Conservation (phyloP, 768 basidiomycete species). For the Pulveroboletus sp. region DNA sequence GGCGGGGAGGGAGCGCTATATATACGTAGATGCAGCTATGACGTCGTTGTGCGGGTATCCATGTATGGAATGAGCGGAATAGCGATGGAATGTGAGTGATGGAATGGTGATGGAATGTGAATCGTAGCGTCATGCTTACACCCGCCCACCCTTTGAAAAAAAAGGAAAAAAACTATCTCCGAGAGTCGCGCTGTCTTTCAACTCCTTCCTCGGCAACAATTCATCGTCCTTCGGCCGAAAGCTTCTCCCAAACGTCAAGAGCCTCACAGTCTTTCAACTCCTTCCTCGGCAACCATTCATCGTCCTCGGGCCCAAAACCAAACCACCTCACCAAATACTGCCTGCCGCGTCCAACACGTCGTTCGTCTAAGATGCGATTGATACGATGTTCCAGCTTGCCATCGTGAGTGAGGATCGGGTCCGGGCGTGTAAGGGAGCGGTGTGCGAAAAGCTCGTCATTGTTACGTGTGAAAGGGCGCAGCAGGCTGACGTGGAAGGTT, state of each 20-base stretch:
- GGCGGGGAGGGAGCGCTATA: no score
- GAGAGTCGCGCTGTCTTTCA: no score
- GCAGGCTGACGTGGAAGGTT: slow-evolving; percentile 35
- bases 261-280: slow-evolving; percentile 3
- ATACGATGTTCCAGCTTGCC: background rate
- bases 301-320: slow-evolving; percentile 1
- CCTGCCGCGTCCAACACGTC: slow-evolving; percentile 5
- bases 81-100: no score
- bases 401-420: background rate
- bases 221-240: no score
- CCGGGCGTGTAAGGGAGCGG: background rate
- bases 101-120: no score
- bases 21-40: no score
- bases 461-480: slow-evolving; percentile 31
- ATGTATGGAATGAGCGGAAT: no score
- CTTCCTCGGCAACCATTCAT: background rate
- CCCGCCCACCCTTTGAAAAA: no score
- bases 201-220: no score
- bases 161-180: no score
- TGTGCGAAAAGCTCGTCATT: slow-evolving; percentile 37
- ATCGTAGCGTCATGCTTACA: no score
- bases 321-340: slow-evolving; percentile 23
- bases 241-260: slow-evolving; percentile 1
- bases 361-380: slow-evolving; percentile 2
- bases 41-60: no score